phyloP scores from a whole-genome alignment of 208 protist genomes.

The Crithidia bombi region DNA sequence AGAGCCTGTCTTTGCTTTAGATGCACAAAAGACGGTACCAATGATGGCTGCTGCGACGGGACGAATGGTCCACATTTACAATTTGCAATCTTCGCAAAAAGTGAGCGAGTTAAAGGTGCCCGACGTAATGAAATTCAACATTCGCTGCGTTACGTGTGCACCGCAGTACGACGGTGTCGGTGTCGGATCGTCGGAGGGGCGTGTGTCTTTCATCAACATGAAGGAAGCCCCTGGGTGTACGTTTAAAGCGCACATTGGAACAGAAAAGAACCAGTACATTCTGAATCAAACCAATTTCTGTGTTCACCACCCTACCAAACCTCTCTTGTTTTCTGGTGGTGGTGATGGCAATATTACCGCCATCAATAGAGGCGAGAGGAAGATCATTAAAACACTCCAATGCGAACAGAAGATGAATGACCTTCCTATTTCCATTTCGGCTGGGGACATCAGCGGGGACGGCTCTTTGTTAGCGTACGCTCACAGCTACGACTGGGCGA shows the following conservation, averaged over 20 bases:
- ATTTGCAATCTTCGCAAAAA: slow-evolving; percentile 65
- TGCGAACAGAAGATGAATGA: slow-evolving; percentile 41
- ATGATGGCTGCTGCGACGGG: slow-evolving; percentile 79
- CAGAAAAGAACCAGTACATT: slow-evolving; percentile 42
- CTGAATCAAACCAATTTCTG: slow-evolving; percentile 84
- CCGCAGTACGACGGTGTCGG: slow-evolving; percentile 67
- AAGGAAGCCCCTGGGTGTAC: slow-evolving; percentile 49
- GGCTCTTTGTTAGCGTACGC: slow-evolving; percentile 72
- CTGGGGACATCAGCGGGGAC: slow-evolving; percentile 72
- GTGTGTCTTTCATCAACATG: slow-evolving; percentile 63
- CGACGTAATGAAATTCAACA: slow-evolving; percentile 68
- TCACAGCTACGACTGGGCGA: slow-evolving; percentile 87
- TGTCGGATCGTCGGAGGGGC: slow-evolving; percentile 75
- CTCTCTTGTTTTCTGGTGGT: slow-evolving; percentile 63
- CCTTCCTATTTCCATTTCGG: slow-evolving; percentile 67
- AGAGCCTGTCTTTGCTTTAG: slow-evolving; percentile 77
- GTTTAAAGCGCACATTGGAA: slow-evolving; percentile 70
- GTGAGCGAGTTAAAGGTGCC: slow-evolving; percentile 53
- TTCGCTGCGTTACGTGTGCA: slow-evolving; percentile 69
- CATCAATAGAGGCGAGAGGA: slow-evolving; percentile 51
- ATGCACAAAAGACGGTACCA: slow-evolving; percentile 57
- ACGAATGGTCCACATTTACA: slow-evolving; percentile 63
- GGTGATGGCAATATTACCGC: slow-evolving; percentile 65
- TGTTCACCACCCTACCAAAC: slow-evolving; percentile 51
- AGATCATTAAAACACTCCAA: slow-evolving; percentile 34